Base-by-base conservation (phyloP, 2,329 filamentous ascomycete genomes). In the Cercospora berteroae region DNA sequence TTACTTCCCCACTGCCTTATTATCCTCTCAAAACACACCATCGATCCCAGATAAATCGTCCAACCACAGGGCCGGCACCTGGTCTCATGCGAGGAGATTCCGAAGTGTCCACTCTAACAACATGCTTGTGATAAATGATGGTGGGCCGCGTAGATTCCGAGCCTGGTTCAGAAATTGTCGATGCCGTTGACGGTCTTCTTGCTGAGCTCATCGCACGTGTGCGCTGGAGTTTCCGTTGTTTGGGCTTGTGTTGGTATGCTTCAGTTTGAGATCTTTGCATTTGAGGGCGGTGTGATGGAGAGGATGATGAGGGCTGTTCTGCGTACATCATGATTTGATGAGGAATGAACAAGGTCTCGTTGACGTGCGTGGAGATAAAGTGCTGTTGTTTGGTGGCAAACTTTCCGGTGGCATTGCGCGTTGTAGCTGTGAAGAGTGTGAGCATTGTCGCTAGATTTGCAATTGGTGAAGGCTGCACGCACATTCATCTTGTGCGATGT, bases 51-150 rank as follows among this genome's bases (percentile, higher is more conserved):
- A 31, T 33, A 8, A 61, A 9, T 4, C 12, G 6, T 29, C 39
- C n/a, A 25, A 61, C 59, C 3, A 48, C 23, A 9, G 33, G 25
- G 2, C 39, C 39, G 10, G 39, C 20, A 9, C 59, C 59, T 8
- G 59, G 59, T 7, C 18, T 27, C 33, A 44, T 10, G 12, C n/a
- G 4, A 18, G n/a, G 36, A 25, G 18, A 8, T 18, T 60, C 59
- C 13, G 59, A 61, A 18, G 59, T 61, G 25, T 61, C 39, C 8
- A 29, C 27, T n/a, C 59, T 48, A 10, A 61, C 33, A 7, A 61
- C 16, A 48, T 50, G 36, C 25, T 61, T 61, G 13, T 61, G 59
- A 9, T 61, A 61, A n/a, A 61, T 20, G 33, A 61, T 50, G 2
- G 59, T 48, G 5, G 59, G 59, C n/a, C 27, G 39, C 3, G 36